phyloP scores from a whole-genome alignment of 352 stramenopile genomes.

The Globisporangium emineosum region DNA sequence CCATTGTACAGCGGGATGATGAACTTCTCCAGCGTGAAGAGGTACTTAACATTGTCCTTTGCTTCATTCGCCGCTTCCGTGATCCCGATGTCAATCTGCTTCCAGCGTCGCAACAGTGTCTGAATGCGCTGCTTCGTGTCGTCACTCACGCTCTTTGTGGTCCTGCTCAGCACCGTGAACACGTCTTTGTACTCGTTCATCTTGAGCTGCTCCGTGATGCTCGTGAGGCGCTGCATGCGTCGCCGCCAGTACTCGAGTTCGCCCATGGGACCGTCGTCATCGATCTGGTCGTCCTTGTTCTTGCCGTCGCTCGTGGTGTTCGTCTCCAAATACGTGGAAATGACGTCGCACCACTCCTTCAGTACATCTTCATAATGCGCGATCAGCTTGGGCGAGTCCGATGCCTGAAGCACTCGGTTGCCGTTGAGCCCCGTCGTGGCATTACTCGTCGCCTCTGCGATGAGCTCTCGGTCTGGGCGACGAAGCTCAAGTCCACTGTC shows the following conservation, averaged over 20 bases:
- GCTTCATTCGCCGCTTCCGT: slow-evolving; percentile 98
- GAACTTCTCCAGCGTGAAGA: slow-evolving; percentile 98
- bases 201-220: slow-evolving; percentile 98
- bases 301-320: slow-evolving; percentile 68
- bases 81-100: slow-evolving; percentile 98
- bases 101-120: slow-evolving; percentile 93
- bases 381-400: slow-evolving; percentile 90
- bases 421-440: slow-evolving; percentile 36
- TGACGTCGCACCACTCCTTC: slow-evolving; percentile 96
- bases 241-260: slow-evolving; percentile 97
- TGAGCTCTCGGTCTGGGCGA: slow-evolving; percentile 77
- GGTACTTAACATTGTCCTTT: slow-evolving; percentile 99
- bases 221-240: slow-evolving; percentile 97
- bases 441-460: slow-evolving; percentile 52
- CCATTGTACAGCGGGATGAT: slow-evolving; percentile 88
- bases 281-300: slow-evolving; percentile 62
- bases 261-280: slow-evolving; percentile 92
- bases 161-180: slow-evolving; percentile 88
- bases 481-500: slow-evolving; percentile 92
- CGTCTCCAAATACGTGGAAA: slow-evolving; percentile 92
- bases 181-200: slow-evolving; percentile 96
- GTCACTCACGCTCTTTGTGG: slow-evolving; percentile 82
- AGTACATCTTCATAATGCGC: slow-evolving; percentile 95
- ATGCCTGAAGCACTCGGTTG: slow-evolving; percentile 57
- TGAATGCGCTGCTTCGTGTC: slow-evolving; percentile 93